Evolutionary conservation across 2,329 filamentous ascomycete species (phyloP).

Genomic region (Xenoacremonium recifei): DNA sequence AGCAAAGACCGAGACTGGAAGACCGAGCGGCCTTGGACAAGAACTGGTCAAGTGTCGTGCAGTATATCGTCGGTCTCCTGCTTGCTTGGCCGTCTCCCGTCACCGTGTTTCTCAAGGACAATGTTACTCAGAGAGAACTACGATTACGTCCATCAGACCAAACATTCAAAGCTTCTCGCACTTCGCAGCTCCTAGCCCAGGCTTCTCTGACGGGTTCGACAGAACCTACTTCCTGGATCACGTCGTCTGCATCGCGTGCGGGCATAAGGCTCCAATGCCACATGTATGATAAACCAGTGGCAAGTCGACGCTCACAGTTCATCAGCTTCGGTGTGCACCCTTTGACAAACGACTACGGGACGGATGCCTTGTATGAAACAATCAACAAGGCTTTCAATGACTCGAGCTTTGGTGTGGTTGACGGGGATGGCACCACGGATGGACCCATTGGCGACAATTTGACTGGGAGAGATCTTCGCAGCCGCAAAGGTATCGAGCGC

Average conservation of each 20-base stretch:
- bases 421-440: slow-evolving; percentile 37
- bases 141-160: slow-evolving; percentile 32
- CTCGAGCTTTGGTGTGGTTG: slow-evolving; percentile 71
- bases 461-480: slow-evolving; percentile 49
- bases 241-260: slow-evolving; percentile 63
- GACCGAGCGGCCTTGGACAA: slow-evolving; percentile 53
- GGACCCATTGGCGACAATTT: slow-evolving; percentile 44
- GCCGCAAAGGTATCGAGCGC: slow-evolving; percentile 64
- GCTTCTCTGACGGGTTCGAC: slow-evolving; percentile 58
- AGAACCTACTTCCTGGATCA: slow-evolving; percentile 62
- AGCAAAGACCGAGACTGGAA: slow-evolving; percentile 63
- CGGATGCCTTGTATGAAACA: slow-evolving; percentile 70
- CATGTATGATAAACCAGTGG: slow-evolving; percentile 68
- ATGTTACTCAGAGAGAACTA: slow-evolving; percentile 33
- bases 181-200: slow-evolving; percentile 60
- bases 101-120: slow-evolving; percentile 59
- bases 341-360: slow-evolving; percentile 51
- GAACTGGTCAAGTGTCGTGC: slow-evolving; percentile 65
- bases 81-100: slow-evolving; percentile 63
- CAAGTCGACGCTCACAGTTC: slow-evolving; percentile 75
- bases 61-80: slow-evolving; percentile 60
- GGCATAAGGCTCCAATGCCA: slow-evolving; percentile 65
- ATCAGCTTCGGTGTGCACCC: slow-evolving; percentile 75
- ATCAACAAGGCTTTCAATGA: slow-evolving; percentile 74
- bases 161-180: slow-evolving; percentile 18